These are phyloP conservation scores for Xylaria arbuscula DNA, from an alignment of 2,329 filamentous ascomycete genomes.

Conservation along the genomic window DNA sequence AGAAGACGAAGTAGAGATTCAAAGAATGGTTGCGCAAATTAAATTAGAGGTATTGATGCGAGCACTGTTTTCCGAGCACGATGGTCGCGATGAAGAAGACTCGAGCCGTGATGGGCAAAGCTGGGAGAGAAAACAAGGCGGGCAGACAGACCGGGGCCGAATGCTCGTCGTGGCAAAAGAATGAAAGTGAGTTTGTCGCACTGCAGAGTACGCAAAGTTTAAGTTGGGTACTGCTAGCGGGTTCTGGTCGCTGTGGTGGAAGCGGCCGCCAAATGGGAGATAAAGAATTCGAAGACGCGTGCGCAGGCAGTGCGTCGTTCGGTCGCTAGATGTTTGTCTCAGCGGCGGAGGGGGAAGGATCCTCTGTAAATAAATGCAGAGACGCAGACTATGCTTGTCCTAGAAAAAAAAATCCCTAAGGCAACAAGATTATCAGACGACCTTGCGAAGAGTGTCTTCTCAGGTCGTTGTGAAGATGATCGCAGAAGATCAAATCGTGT, in stretches of 20 bases:
- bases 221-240: constrained; percentile 25
- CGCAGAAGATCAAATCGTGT: constrained; percentile 43
- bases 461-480: constrained; percentile 46
- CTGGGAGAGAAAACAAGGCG: constrained; percentile 36
- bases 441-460: constrained; percentile 45
- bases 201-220: constrained; percentile 20
- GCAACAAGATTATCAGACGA: constrained; percentile 40
- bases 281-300: constrained; percentile 36
- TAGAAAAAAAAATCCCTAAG: constrained; percentile 38
- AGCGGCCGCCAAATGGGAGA: constrained; percentile 25
- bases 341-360: constrained; percentile 42
- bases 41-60: constrained; percentile 36
- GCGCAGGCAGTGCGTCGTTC: constrained; percentile 41
- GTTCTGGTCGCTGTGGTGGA: constrained; percentile 25
- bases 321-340: constrained; percentile 40
- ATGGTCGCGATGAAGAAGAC: constrained; percentile 22
- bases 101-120: constrained; percentile 31
- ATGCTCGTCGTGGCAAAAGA: constrained; percentile 39
- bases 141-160: constrained; percentile 35
- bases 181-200: constrained; percentile 34
- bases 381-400: constrained; percentile 43
- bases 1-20: constrained; percentile 37
- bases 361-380: constrained; percentile 49
- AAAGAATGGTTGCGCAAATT: constrained; percentile 38
- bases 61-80: constrained; percentile 28